Evolutionary conservation across 768 basidiomycete genomes (phyloP).

Genomic region (Lentinula aciculospora): DNA sequence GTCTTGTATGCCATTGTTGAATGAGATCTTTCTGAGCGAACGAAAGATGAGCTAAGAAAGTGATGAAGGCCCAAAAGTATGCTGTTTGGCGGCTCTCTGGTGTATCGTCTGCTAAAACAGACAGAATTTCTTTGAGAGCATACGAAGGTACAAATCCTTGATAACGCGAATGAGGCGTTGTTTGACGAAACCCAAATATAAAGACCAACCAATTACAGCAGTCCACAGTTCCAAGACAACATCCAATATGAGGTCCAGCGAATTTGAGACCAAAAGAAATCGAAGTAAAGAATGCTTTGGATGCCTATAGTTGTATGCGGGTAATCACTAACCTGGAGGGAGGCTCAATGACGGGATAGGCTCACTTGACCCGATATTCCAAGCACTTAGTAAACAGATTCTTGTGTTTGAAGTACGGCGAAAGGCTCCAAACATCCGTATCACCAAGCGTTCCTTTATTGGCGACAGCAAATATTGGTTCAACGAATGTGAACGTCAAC

Average conservation of each 20-base stretch:
- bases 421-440: constrained; percentile 56
- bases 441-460: constrained; percentile 43
- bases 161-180: not conserved
- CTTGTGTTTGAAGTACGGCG: constrained; percentile 63
- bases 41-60: constrained; percentile 58
- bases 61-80: constrained; percentile 53
- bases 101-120: constrained; percentile 38
- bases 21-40: constrained; percentile 64
- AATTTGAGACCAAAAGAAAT: constrained; percentile 62
- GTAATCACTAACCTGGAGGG: constrained; percentile 1
- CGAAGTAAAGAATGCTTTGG: constrained; percentile 53
- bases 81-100: constrained; percentile 37
- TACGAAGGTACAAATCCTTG: constrained; percentile 64
- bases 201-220: constrained; percentile 34
- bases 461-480: constrained; percentile 54
- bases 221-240: constrained; percentile 54
- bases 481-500: constrained; percentile 59
- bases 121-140: constrained; percentile 55
- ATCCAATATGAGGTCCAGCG: constrained; percentile 61
- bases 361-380: constrained; percentile 40
- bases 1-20: constrained; percentile 55
- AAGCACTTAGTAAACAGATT: constrained; percentile 63
- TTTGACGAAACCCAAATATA: not conserved
- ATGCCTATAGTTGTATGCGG: constrained; percentile 26
- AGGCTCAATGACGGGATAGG: not conserved